A percentile compares a stretch with the other conserved stretches of the same genome.
Conservation (phyloP, 2,329 filamentous ascomycete genomes). For the Anisogramma anomala region DNA sequence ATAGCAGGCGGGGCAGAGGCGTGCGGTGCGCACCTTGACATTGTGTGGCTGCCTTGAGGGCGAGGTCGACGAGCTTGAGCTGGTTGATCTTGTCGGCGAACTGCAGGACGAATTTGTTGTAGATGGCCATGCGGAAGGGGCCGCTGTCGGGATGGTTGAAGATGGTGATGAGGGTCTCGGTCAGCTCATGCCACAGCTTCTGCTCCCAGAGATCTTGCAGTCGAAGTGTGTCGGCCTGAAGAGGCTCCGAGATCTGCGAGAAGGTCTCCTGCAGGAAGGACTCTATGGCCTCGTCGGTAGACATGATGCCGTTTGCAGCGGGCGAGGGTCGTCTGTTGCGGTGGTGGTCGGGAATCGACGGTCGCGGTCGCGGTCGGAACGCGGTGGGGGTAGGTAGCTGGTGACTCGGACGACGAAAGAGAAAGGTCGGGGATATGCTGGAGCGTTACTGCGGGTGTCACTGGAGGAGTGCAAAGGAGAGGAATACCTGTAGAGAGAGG, state of each 20-base stretch:
- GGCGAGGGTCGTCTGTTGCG: slow-evolving; percentile 3
- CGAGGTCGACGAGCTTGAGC: slow-evolving; percentile 87
- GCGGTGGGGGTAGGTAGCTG: neutral
- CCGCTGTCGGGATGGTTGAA: slow-evolving; percentile 75
- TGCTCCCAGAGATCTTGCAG: slow-evolving; percentile 98
- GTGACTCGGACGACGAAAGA: too few species aligned
- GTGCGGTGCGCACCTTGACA: slow-evolving; percentile 51
- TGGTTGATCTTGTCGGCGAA: slow-evolving; percentile 99
- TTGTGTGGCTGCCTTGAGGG: slow-evolving; percentile 74
- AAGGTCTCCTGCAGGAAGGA: slow-evolving; percentile 57
- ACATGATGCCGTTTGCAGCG: slow-evolving; percentile 27
- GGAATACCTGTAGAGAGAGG: too few species aligned
- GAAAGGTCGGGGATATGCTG: too few species aligned
- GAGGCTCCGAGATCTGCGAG: slow-evolving; percentile 49
- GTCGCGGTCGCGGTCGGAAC: neutral
- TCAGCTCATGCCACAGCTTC: slow-evolving; percentile 98
- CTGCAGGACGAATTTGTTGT: slow-evolving; percentile 87
- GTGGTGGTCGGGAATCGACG: neutral
- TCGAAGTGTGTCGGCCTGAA: slow-evolving; percentile 76
- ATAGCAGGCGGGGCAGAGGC: neutral
- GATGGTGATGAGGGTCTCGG: slow-evolving; percentile 75
- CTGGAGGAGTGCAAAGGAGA: too few species aligned
- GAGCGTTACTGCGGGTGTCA: too few species aligned
- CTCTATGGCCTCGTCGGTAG: slow-evolving; percentile 80
- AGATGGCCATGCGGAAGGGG: slow-evolving; percentile 76